Percentiles rank a stretch among this genome's conserved stretches.
These are phyloP conservation scores for Globisporangium splendens DNA, from an alignment of 352 stramenopile genomes.

Conservation along the genomic window DNA sequence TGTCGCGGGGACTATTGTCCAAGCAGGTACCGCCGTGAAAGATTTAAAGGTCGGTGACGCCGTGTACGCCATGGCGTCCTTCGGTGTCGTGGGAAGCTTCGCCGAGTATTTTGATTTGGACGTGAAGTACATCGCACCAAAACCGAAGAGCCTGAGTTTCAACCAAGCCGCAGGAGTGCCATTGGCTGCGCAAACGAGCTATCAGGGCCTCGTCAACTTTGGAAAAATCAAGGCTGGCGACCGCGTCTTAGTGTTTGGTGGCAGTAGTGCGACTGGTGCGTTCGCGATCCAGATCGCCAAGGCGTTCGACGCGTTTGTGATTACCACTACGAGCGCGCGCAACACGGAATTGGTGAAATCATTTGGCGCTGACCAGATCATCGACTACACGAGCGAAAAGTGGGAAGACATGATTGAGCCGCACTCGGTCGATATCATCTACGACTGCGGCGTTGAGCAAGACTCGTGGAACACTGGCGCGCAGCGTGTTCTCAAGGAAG, in stretches of 20 bases:
- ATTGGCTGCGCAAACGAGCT: too few relatives aligned
- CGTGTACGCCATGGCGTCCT: too few relatives aligned
- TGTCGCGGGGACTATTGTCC: too few relatives aligned
- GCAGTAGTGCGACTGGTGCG: slow-evolving; percentile 41
- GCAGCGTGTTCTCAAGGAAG: slow-evolving; percentile 24
- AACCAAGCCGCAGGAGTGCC: too few relatives aligned
- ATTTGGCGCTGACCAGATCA: slow-evolving; percentile 36
- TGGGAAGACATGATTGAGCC: slow-evolving; percentile 13
- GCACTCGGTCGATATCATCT: too few relatives aligned
- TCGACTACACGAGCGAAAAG: slow-evolving; percentile 43
- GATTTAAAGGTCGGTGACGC: too few relatives aligned
- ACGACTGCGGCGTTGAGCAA: too few relatives aligned
- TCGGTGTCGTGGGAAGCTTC: too few relatives aligned
- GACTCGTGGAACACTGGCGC: slow-evolving; percentile 15
- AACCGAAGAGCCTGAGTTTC: too few relatives aligned
- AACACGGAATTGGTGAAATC: slow-evolving; percentile 33
- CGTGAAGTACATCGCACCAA: too few relatives aligned
- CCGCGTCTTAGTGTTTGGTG: slow-evolving; percentile 44
- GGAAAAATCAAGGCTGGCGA: slow-evolving; percentile 19
- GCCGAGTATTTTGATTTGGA: too few relatives aligned
- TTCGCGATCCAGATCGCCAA: slow-evolving; percentile 61
- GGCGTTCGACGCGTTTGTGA: slow-evolving; percentile 20
- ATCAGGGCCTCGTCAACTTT: not conserved
- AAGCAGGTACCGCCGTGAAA: too few relatives aligned
- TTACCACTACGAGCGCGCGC: slow-evolving; percentile 29